Conservation (phyloP, 805 yeast genomes). For the Candida sithepensis region DNA sequence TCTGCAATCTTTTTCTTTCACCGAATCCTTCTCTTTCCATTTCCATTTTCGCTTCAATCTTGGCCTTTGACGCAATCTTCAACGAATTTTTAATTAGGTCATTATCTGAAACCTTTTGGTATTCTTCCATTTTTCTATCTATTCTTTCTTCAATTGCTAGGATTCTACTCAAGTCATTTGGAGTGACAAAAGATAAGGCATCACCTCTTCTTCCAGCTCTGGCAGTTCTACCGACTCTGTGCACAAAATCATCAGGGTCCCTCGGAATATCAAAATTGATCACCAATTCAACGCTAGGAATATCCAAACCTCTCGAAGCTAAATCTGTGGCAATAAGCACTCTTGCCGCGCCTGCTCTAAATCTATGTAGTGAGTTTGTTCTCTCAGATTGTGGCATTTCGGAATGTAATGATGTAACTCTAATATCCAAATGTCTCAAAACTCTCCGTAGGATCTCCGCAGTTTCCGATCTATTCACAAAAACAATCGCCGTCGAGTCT, state of each 20-base stretch:
- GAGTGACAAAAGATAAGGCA: slow-evolving; percentile 77
- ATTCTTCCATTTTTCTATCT: slow-evolving; percentile 72
- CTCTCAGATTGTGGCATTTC: slow-evolving; percentile 93
- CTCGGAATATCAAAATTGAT: slow-evolving; percentile 79
- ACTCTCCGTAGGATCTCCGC: slow-evolving; percentile 86
- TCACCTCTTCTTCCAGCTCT: slow-evolving; percentile 94
- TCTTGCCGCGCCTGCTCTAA: slow-evolving; percentile 91
- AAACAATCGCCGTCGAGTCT: slow-evolving; percentile 73
- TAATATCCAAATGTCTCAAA: slow-evolving; percentile 64
- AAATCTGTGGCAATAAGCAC: slow-evolving; percentile 92
- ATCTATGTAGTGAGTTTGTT: slow-evolving; percentile 85
- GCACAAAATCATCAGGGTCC: slow-evolving; percentile 80
- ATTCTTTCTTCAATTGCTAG: slow-evolving; percentile 85
- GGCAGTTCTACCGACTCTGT: slow-evolving; percentile 94
- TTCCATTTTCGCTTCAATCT: slow-evolving; percentile 86
- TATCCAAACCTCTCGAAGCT: slow-evolving; percentile 87
- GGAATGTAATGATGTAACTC: slow-evolving; percentile 89
- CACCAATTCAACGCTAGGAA: slow-evolving; percentile 75
- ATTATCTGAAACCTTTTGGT: slow-evolving; percentile 69
- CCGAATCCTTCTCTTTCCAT: slow-evolving; percentile 93
- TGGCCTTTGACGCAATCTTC: slow-evolving; percentile 70
- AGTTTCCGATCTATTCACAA: slow-evolving; percentile 85
- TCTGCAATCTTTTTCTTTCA: slow-evolving; percentile 38
- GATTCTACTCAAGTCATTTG: slow-evolving; percentile 77
- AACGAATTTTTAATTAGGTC: slow-evolving; percentile 71